A percentile compares a stretch with the other conserved stretches of the same genome.
These are phyloP conservation scores for Loxodes magnus DNA, from an alignment of 73 alveolate genomes.

Conservation along the genomic window DNA sequence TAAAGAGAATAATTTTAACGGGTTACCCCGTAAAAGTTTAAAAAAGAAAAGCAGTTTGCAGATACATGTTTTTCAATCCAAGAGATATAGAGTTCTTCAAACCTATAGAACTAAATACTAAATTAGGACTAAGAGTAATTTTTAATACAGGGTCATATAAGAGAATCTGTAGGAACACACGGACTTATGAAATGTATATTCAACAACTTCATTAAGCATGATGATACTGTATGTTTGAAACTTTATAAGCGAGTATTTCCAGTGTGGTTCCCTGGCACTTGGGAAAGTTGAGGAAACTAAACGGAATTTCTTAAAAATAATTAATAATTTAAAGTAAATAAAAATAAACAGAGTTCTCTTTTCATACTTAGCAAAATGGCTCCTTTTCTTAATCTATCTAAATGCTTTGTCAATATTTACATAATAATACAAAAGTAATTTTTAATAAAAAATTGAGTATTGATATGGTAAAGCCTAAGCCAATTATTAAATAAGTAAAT, in stretches of 20 bases:
- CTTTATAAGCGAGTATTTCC: constrained; percentile 92
- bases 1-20: constrained; percentile 94
- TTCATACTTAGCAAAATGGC: too few relatives aligned
- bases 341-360: too few relatives aligned
- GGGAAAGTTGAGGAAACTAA: too few relatives aligned
- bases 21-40: constrained; percentile 99
- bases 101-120: constrained; percentile 97
- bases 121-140: constrained; percentile 93
- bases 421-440: too few relatives aligned
- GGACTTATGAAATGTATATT: constrained; percentile 98
- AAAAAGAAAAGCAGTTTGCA: constrained; percentile 90
- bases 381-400: too few relatives aligned
- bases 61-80: constrained; percentile 91
- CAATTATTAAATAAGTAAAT: too few relatives aligned
- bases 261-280: constrained; percentile 55
- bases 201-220: constrained; percentile 86
- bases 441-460: too few relatives aligned
- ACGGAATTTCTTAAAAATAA: too few relatives aligned
- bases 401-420: too few relatives aligned
- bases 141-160: too few relatives aligned
- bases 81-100: constrained; percentile 84
- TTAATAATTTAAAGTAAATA: too few relatives aligned
- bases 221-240: constrained; percentile 91
- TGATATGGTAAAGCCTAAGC: too few relatives aligned
- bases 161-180: constrained; percentile 98